Conservation (phyloP, 495 filamentous ascomycete genomes). For the Schizothecium vesticola region DNA sequence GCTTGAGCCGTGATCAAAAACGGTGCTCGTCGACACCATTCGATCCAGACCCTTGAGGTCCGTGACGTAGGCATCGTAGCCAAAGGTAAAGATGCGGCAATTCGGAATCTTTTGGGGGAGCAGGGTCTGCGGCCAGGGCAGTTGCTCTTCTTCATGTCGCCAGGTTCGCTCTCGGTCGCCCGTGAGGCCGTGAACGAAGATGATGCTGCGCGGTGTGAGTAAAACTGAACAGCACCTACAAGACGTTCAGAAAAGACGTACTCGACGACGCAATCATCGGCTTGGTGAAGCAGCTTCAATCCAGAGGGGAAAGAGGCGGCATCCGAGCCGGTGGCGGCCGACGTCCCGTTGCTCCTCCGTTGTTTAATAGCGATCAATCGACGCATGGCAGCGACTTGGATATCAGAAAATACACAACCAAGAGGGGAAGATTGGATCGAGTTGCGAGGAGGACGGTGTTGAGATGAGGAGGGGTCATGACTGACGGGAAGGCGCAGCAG, state of each 20-base stretch:
- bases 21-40: background rate
- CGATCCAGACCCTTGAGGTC: background rate
- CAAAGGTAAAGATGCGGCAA: slow-evolving; percentile 23
- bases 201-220: slow-evolving; percentile 8
- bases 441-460: background rate
- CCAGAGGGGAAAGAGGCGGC: background rate
- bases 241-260: background rate
- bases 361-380: background rate
- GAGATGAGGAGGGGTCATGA: background rate
- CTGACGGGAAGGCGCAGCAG: background rate
- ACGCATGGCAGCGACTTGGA: background rate
- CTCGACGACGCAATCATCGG: background rate
- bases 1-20: background rate
- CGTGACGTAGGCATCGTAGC: slow-evolving; percentile 22
- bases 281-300: slow-evolving; percentile 1
- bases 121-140: slow-evolving; percentile 19
- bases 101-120: slow-evolving; percentile 16
- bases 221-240: background rate
- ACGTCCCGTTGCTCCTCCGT: background rate
- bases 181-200: slow-evolving; percentile 23
- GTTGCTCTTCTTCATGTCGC: slow-evolving; percentile 4
- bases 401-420: background rate
- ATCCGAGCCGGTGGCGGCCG: background rate
- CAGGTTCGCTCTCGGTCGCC: slow-evolving; percentile 21
- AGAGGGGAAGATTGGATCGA: background rate